phyloP scores from a whole-genome alignment of 2,329 filamentous ascomycete genomes.

The Phoma sp. region DNA sequence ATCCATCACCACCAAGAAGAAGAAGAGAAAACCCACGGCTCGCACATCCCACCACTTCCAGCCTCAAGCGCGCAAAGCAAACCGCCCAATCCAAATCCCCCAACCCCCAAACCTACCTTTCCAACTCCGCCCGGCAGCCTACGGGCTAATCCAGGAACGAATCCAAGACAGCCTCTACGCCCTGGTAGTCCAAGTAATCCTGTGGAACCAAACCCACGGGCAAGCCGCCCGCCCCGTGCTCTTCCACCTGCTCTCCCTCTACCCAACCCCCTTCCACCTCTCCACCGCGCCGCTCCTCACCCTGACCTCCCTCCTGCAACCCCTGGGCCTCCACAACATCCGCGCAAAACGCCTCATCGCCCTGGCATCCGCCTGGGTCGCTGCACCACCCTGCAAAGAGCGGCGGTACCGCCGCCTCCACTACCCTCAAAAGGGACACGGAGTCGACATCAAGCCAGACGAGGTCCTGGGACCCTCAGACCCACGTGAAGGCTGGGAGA shows the following conservation, averaged over 20 bases:
- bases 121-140: constrained; percentile 48
- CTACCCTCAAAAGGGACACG: constrained; percentile 32
- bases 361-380: constrained; percentile 73
- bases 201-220: constrained; percentile 82
- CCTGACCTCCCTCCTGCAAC: constrained; percentile 28
- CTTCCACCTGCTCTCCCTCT: constrained; percentile 69
- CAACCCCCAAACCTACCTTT: constrained; percentile 31
- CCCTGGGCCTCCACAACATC: constrained; percentile 37
- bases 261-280: constrained; percentile 70
- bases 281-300: constrained; percentile 45
- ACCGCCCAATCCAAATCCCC: constrained; percentile 16
- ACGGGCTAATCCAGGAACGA: constrained; percentile 85
- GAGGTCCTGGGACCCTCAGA: constrained; percentile 47
- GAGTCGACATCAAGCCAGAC: constrained; percentile 51
- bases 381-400: constrained; percentile 64
- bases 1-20: constrained; percentile 1
- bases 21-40: not conserved
- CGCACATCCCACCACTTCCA: constrained; percentile 9
- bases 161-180: constrained; percentile 77
- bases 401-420: constrained; percentile 63
- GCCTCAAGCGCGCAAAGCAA: constrained; percentile 19
- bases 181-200: constrained; percentile 80
- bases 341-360: constrained; percentile 71
- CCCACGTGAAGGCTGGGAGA: constrained; percentile 70
- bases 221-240: constrained; percentile 77